Percentiles rank a stretch among this genome's conserved stretches.
These are phyloP conservation scores for Sanghuangporus baumii DNA, from an alignment of 1,284 basidiomycete species.

Conservation along the genomic window DNA sequence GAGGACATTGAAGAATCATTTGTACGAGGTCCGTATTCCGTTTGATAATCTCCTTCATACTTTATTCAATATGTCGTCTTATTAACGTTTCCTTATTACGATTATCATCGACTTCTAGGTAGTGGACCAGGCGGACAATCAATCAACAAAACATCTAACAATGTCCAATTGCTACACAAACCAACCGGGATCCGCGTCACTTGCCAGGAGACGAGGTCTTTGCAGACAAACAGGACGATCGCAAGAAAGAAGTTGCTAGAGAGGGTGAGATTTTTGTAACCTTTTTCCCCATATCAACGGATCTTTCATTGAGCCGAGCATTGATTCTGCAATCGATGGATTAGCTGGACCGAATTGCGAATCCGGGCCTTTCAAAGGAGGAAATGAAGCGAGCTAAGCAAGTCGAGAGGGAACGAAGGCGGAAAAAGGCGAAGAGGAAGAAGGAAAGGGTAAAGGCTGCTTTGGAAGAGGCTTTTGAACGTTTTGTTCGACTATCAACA, in stretches of 20 bases:
- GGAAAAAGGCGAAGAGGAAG: conserved; percentile 51
- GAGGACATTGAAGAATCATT: conserved; percentile 72
- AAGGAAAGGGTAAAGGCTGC: not conserved
- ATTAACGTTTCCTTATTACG: conserved; percentile 14
- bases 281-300: conserved; percentile 12
- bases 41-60: conserved; percentile 7
- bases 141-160: conserved; percentile 81
- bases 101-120: conserved; percentile 35
- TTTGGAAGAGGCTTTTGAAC: not conserved
- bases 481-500: not conserved
- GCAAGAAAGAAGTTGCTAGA: conserved; percentile 63
- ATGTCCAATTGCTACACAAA: conserved; percentile 74
- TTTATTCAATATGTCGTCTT: not conserved
- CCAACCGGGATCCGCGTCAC: conserved; percentile 72
- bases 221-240: conserved; percentile 60
- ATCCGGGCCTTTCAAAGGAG: conserved; percentile 71
- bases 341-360: conserved; percentile 63
- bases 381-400: conserved; percentile 62
- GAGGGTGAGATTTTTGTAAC: conserved; percentile 46
- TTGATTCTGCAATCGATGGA: not conserved
- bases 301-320: not conserved
- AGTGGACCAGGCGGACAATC: conserved; percentile 83
- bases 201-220: conserved; percentile 76
- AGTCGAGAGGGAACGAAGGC: conserved; percentile 62
- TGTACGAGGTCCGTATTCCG: conserved; percentile 53